Base-by-base conservation (phyloP, 2,329 filamentous ascomycete genomes). In the Pyricularia pennisetigena region DNA sequence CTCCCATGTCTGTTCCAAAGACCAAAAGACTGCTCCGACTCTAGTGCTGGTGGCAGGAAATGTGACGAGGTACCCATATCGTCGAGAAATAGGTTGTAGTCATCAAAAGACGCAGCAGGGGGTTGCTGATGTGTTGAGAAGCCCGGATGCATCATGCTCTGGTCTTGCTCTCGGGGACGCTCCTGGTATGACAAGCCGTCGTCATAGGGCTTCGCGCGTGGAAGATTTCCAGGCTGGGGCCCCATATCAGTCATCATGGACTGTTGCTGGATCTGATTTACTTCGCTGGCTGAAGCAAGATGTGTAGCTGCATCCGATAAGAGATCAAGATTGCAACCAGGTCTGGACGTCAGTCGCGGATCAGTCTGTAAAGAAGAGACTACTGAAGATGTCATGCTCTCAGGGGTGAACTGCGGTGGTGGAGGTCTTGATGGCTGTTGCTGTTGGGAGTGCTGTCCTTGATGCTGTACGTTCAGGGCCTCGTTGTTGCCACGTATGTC, bases 81-180 rank as follows among this genome's bases (percentile, higher is more conserved):
- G 73, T 88, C 86, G 67, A 88, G 76, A 69, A 88, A 87, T 14
- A 87, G 75, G 69, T 86, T 85, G 70, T 87, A 87, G 71, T 86
- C 84, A 68, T 87, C 84, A 70, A 85, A 84, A 0, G 77, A 73
- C 1, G 82, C 75, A 2, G 76, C 74, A 3, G 78, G 77, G 0
- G 77, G 76, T 62, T 77, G 75, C 65, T 81, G 79, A 9, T 77
- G 76, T 26, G 57, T 24, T 1, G 77, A 72, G 64, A 81, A 80
- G 2, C 77, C 79, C 2, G 81, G 76, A 4, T 79, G 74, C 67
- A 85, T 75, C 6, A 79, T 75, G 2, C 78, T 78, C 3, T 78
- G 75, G 16, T 85, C 81, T 24, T 76, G 72, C 49, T 83, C 82
- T 41, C 83, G 78, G 26, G 77, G 76, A 14, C 83, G 82, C 35